Evolutionary conservation across 495 filamentous ascomycete species (phyloP).

Genomic region (Cercophora samala): DNA sequence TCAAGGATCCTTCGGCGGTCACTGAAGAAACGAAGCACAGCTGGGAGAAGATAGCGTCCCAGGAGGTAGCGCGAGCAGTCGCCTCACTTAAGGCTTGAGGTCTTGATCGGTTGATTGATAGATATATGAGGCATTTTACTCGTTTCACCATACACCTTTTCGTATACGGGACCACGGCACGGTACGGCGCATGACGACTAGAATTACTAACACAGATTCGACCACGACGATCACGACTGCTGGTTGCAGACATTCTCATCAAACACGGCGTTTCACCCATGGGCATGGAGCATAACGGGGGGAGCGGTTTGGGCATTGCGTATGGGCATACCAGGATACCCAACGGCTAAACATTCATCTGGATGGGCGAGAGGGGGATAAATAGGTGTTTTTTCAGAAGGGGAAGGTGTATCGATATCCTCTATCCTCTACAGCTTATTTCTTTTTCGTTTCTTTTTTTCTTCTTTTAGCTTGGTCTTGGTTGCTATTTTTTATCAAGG

Average conservation of each 20-base stretch:
- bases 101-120: background rate
- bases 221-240: background rate
- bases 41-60: slow-evolving; percentile 66
- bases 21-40: slow-evolving; percentile 55
- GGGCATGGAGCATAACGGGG: background rate
- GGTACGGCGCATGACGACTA: background rate
- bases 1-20: slow-evolving; percentile 55
- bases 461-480: background rate
- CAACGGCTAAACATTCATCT: background rate
- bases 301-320: background rate
- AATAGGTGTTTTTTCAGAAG: background rate
- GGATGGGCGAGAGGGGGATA: background rate
- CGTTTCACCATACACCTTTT: background rate
- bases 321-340: background rate
- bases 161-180: background rate
- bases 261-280: background rate
- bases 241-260: background rate
- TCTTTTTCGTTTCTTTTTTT: background rate
- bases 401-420: background rate
- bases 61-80: slow-evolving; percentile 70
- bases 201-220: background rate
- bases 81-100: slow-evolving; percentile 43
- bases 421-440: background rate
- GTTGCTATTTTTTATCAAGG: background rate
- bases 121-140: background rate